Conservation (phyloP, 2,329 filamentous ascomycete species). For the Aureobasidium sp. region DNA sequence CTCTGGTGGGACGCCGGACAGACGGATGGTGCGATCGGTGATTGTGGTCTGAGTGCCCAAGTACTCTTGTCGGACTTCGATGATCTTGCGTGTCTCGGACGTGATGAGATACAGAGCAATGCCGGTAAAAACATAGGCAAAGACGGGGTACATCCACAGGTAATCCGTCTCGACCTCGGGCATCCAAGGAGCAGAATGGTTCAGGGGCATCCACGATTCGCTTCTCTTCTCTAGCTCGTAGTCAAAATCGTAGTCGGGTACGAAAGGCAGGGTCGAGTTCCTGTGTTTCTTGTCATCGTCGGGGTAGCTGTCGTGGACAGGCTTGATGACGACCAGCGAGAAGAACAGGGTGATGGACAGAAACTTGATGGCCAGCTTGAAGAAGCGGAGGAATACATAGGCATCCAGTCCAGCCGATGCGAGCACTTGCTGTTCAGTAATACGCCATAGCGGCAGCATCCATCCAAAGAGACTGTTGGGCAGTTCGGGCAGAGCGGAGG, state of each 20-base stretch:
- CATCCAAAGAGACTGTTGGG: conserved; percentile 84
- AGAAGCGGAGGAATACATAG: conserved; percentile 91
- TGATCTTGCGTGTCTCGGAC: conserved; percentile 73
- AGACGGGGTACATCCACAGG: conserved; percentile 89
- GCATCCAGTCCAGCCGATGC: conserved; percentile 88
- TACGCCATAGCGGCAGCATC: conserved; percentile 76
- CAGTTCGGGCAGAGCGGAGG: conserved; percentile 62
- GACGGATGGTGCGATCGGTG: conserved; percentile 84
- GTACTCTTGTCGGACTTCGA: conserved; percentile 80
- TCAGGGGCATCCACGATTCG: not conserved
- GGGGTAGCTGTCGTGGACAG: conserved; percentile 67
- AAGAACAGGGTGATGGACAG: conserved; percentile 74
- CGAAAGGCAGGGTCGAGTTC: conserved; percentile 14
- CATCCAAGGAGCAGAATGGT: conserved; percentile 7
- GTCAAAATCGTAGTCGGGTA: not conserved
- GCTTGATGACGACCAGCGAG: conserved; percentile 69
- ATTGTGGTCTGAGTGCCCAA: conserved; percentile 90
- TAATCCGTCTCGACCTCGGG: conserved; percentile 44
- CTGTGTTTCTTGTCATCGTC: conserved; percentile 27
- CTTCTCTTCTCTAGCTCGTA: not conserved
- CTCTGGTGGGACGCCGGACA: conserved; percentile 77
- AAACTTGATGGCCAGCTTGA: conserved; percentile 87
- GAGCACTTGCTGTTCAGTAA: conserved; percentile 83
- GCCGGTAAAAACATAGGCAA: conserved; percentile 83
- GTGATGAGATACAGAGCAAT: conserved; percentile 77